These are phyloP conservation scores for Platanthera zijinensis DNA, from an alignment of 106 monocot species.

Conservation along the genomic window DNA sequence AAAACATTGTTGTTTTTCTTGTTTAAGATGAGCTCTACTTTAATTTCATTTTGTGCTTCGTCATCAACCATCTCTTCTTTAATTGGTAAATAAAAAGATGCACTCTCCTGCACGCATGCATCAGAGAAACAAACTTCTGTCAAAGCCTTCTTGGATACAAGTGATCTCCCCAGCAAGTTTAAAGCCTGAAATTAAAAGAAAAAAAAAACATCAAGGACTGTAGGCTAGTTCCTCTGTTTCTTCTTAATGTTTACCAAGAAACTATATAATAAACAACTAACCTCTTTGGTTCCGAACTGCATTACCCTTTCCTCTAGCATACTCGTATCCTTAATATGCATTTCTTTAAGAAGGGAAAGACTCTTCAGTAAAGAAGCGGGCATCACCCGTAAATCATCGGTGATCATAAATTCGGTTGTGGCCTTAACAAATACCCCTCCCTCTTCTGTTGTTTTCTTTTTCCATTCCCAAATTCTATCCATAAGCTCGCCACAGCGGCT, in stretches of 20 bases:
- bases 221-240: too few species aligned
- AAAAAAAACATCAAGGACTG: too few species aligned
- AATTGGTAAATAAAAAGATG: neutral
- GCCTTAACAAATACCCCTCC: conserved; percentile 26
- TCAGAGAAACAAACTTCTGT: neutral
- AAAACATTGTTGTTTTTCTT: neutral
- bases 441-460: neutral
- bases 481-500: neutral
- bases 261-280: neutral
- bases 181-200: conserved; percentile 3
- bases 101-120: neutral
- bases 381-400: conserved; percentile 21
- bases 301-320: too few species aligned
- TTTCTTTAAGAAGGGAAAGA: too few species aligned
- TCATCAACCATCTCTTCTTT: neutral
- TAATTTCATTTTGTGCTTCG: neutral
- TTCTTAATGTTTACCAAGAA: too few species aligned
- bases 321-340: too few species aligned
- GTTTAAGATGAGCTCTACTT: neutral
- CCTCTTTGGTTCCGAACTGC: too few species aligned
- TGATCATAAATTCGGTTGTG: conserved; percentile 3
- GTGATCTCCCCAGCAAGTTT: neutral
- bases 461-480: neutral
- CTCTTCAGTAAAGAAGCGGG: neutral
- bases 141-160: neutral